phyloP scores from a whole-genome alignment of 2,329 filamentous ascomycete species.

The Penicillium sclerotiorum region DNA sequence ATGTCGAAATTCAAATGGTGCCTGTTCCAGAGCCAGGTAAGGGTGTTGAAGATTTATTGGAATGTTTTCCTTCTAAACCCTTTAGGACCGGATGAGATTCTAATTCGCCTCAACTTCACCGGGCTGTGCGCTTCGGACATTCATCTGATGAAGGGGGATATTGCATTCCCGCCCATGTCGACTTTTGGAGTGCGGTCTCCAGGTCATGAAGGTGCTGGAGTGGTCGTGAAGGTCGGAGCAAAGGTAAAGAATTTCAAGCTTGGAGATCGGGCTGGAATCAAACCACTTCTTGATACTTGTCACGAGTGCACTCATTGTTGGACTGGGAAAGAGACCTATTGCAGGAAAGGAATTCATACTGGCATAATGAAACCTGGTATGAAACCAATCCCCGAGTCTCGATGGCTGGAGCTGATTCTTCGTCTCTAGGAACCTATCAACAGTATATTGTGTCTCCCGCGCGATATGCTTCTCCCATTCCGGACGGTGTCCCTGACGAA shows the following conservation, averaged over 20 bases:
- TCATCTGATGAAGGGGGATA: constrained; percentile 60
- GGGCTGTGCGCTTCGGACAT: constrained; percentile 62
- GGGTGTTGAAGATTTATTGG: neutral
- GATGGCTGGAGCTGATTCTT: neutral
- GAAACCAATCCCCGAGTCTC: constrained; percentile 3
- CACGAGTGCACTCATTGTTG: constrained; percentile 55
- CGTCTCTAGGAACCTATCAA: constrained; percentile 54
- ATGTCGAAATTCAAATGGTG: constrained; percentile 51
- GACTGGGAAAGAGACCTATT: constrained; percentile 56
- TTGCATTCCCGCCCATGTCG: constrained; percentile 52
- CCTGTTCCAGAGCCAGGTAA: constrained; percentile 53
- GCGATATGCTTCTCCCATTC: constrained; percentile 57
- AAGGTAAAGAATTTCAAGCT: constrained; percentile 57
- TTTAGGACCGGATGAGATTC: constrained; percentile 56
- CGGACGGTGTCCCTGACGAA: constrained; percentile 57
- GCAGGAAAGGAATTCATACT: constrained; percentile 27
- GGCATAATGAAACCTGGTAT: constrained; percentile 48
- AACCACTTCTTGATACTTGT: constrained; percentile 57
- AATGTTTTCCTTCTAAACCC: neutral
- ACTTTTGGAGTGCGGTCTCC: constrained; percentile 49
- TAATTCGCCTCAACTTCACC: constrained; percentile 61
- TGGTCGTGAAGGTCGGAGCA: constrained; percentile 59
- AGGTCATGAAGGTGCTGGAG: constrained; percentile 61
- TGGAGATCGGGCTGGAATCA: constrained; percentile 57
- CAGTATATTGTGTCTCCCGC: constrained; percentile 62